phyloP scores from a whole-genome alignment of 2,329 filamentous ascomycete species.

The Talaromyces sp. region DNA sequence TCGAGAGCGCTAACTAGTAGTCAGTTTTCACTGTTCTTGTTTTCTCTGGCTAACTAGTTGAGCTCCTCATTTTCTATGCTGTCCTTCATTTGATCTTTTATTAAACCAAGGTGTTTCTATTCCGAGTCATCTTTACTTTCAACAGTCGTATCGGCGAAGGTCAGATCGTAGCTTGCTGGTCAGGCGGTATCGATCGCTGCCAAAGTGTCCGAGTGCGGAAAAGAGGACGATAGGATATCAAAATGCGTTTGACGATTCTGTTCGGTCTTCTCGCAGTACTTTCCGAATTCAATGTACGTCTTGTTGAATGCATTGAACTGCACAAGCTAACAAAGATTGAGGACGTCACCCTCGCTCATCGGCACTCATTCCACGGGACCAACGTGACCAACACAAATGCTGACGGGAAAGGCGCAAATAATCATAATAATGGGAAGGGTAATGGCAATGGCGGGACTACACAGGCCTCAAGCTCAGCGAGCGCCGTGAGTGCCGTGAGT shows the following conservation, averaged over 20 bases:
- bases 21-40: background rate
- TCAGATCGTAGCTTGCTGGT: background rate
- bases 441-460: background rate
- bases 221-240: background rate
- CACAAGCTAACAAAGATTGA: background rate
- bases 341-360: background rate
- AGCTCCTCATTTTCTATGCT: background rate
- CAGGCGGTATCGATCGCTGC: background rate
- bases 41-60: constrained; percentile 3
- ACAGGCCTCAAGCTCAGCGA: background rate
- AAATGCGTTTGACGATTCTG: background rate
- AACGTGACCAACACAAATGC: background rate
- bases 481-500: background rate
- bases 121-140: too few relatives aligned
- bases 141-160: background rate
- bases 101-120: background rate
- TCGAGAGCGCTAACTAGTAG: background rate
- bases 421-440: background rate
- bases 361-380: background rate
- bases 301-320: background rate
- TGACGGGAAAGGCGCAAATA: background rate
- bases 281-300: background rate
- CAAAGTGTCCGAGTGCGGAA: background rate
- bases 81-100: background rate
- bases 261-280: background rate